phyloP scores from a whole-genome alignment of 257 asterid species.

The Misopates orontium region DNA sequence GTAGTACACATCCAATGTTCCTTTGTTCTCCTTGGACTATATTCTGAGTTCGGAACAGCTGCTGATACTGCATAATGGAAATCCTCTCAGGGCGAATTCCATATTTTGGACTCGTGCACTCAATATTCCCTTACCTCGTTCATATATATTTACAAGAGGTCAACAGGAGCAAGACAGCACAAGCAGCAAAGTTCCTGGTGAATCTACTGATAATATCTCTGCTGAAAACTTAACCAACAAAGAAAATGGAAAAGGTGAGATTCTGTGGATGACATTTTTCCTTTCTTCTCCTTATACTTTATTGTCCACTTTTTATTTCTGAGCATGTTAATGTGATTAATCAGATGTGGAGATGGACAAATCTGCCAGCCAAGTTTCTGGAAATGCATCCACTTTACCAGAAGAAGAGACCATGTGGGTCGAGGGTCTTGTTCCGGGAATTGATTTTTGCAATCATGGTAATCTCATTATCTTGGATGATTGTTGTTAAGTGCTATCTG shows the following conservation, averaged over 20 bases:
- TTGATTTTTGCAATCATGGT: constrained; percentile 99
- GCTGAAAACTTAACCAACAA: constrained; percentile 39
- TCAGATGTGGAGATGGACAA: constrained; percentile 35
- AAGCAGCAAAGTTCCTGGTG: constrained; percentile 28
- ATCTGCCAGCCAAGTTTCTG: constrained; percentile 45
- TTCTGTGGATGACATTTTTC: constrained; percentile 21
- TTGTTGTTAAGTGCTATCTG: constrained; percentile 13
- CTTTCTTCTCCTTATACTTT: constrained; percentile 13
- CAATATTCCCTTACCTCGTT: constrained; percentile 74
- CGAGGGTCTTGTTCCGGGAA: constrained; percentile 98
- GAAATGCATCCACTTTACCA: constrained; percentile 38
- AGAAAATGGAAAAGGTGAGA: constrained; percentile 48
- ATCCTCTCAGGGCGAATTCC: constrained; percentile 83
- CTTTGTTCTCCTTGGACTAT: constrained; percentile 6
- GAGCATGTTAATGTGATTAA: constrained; percentile 20
- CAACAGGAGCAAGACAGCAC: constrained; percentile 40
- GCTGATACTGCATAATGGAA: constrained; percentile 34
- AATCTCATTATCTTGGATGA: constrained; percentile 22
- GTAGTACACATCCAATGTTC: constrained; percentile 5
- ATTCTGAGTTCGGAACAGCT: constrained; percentile 12
- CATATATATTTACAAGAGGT: constrained; percentile 47
- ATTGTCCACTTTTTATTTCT: constrained; percentile 15
- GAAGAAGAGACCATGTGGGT: constrained; percentile 68
- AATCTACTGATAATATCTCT: constrained; percentile 29
- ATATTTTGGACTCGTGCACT: constrained; percentile 96